Evolutionary conservation across 2,329 filamentous ascomycete species (phyloP).

Genomic region (Xylariomycetidae sp.): DNA sequence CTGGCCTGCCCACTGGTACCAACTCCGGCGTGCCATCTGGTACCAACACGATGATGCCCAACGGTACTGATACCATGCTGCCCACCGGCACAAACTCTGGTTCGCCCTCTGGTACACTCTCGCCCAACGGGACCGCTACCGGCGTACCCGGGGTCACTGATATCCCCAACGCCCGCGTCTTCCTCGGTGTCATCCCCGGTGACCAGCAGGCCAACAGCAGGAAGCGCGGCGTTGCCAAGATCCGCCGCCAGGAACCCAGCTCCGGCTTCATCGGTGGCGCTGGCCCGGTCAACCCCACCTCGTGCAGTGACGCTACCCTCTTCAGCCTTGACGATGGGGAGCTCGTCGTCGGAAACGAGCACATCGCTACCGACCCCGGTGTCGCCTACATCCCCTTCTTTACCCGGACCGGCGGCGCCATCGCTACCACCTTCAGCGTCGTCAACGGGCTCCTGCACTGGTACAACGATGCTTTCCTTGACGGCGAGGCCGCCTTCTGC

Average conservation of each 20-base stretch:
- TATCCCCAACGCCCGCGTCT: constrained; percentile 7
- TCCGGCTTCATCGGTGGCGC: constrained; percentile 18
- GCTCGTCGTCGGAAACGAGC: constrained; percentile 12
- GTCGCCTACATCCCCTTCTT: constrained; percentile 12
- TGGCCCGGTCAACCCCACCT: constrained; percentile 12
- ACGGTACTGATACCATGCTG: neutral
- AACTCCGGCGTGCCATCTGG: neutral
- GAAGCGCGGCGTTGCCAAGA: constrained; percentile 4
- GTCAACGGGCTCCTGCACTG: constrained; percentile 19
- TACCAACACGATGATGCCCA: neutral
- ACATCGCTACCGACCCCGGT: constrained; percentile 13
- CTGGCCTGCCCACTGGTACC: constrained; percentile 2
- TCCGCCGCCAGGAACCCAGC: constrained; percentile 7
- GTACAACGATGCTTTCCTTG: constrained; percentile 20
- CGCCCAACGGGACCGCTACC: constrained; percentile 4
- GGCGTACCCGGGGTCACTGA: constrained; percentile 11
- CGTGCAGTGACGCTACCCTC: constrained; percentile 17
- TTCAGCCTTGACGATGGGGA: constrained; percentile 19
- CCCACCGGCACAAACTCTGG: neutral
- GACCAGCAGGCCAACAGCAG: constrained; percentile 1
- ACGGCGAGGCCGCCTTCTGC: constrained; percentile 23
- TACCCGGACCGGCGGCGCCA: constrained; percentile 4
- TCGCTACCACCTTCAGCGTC: constrained; percentile 13
- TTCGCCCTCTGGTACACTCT: too few species aligned
- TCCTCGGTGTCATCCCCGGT: constrained; percentile 16